These are phyloP conservation scores for Chaetomiaceae sp. DNA, from an alignment of 2,329 filamentous ascomycete species.

Conservation along the genomic window DNA sequence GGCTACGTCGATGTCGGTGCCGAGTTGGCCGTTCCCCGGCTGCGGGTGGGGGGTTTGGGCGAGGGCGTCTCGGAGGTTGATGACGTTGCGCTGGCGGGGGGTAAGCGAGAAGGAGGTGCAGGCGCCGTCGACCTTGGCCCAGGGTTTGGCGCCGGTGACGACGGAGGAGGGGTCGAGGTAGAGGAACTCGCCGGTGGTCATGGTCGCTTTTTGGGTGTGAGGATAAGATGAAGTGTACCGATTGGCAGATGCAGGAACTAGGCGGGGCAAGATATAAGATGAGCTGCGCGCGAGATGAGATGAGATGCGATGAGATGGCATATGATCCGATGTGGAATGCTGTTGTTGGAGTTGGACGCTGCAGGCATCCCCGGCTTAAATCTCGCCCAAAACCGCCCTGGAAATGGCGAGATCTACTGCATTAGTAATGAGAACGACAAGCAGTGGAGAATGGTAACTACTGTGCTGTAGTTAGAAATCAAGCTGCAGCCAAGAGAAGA, in stretches of 20 bases:
- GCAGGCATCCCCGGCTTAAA: not conserved
- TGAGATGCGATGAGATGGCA: not conserved
- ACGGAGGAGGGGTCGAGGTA: slow-evolving; percentile 55
- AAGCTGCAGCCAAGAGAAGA: slow-evolving; percentile 1
- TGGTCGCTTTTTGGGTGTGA: not conserved
- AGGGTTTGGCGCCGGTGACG: slow-evolving; percentile 45
- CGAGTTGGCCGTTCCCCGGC: slow-evolving; percentile 40
- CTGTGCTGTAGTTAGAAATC: too few species aligned
- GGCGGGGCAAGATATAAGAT: not conserved
- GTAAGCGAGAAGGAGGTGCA: slow-evolving; percentile 49
- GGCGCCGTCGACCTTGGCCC: slow-evolving; percentile 61
- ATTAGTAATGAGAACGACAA: not conserved
- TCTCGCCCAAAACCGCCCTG: not conserved
- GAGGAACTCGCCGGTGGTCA: slow-evolving; percentile 41
- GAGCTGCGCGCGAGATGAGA: not conserved
- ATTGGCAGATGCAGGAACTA: too few species aligned
- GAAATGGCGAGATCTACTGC: not conserved
- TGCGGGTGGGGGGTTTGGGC: slow-evolving; percentile 33
- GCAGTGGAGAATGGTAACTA: too few species aligned
- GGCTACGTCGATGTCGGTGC: slow-evolving; percentile 45
- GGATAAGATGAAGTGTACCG: not conserved
- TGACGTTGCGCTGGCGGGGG: slow-evolving; percentile 44
- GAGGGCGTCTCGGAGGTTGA: slow-evolving; percentile 50
- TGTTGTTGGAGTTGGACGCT: too few species aligned
- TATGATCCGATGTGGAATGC: too few species aligned